Conservation (phyloP, 768 basidiomycete genomes). For the Pleurotus sapidus region DNA sequence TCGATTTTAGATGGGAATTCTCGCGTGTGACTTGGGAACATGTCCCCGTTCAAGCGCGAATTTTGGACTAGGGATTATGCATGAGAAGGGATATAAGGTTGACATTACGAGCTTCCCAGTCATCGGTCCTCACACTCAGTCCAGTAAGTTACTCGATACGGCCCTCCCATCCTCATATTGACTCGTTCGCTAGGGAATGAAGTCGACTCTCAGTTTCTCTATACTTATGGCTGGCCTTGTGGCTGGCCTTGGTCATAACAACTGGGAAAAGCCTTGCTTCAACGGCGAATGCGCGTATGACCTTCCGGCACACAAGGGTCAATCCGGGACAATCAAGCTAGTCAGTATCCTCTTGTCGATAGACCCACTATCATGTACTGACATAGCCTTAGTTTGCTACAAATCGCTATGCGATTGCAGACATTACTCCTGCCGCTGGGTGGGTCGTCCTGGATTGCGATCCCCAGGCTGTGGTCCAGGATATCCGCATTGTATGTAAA, state of each 20-base stretch:
- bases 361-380: no score
- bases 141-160: no score
- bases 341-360: not conserved
- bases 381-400: not conserved
- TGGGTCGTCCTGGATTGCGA: slow-evolving; percentile 3
- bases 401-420: not conserved
- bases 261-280: not conserved
- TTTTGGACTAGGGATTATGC: no score
- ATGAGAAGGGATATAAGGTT: no score
- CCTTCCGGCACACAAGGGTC: not conserved
- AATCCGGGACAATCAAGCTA: not conserved
- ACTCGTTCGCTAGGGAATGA: not conserved
- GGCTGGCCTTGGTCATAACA: not conserved
- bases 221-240: not conserved
- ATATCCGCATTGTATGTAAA: not conserved
- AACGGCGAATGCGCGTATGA: not conserved
- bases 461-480: not conserved
- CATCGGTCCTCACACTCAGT: no score
- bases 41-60: no score
- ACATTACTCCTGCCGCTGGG: not conserved
- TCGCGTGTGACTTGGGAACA: no score
- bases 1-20: no score
- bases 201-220: not conserved
- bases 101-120: no score
- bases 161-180: no score